Evolutionary conservation across 148 eudicot genomes (phyloP), one percentile per base, ranked within the genome.

Genomic region (Fagopyrum esculentum): DNA sequence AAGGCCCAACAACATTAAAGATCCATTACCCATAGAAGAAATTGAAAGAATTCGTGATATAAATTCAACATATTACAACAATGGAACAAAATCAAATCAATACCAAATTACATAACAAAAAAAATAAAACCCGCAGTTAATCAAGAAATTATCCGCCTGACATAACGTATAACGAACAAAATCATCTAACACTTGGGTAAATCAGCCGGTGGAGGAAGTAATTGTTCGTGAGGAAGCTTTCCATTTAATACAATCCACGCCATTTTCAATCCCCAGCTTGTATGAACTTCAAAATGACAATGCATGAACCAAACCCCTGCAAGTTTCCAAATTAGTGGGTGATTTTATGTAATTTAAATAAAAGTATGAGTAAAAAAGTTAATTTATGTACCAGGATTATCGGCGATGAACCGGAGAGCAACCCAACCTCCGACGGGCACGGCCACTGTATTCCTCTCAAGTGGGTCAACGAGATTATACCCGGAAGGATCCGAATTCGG

Each of bases 291-390:
- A 44, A 87, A 73, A 73, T 87, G 91, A 59, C 90, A 87, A 72
- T 89, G 91, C 91, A 89, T 88, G 70, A 90, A 83, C 94, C 91
- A 90, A 29, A 85, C 91, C 6, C 91, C 91, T 86, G 46, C 12
- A 66, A 12, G 2, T 44, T 69, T 54, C 57, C 4, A 3, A 54
- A 54, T 16, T 12, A 35, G 40, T 35, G 40, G 40, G 40, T 35
- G 40, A 35, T 35, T 35, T 35, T 35, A 35, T 35, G 40, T 35
- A 35, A 35, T 35, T 35, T 35, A 0, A 35, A 0, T 35, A 35
- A 35, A 35, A 35, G 2, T 35, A 35, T 2, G 40, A 1, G 15
- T 54, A 3, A 51, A 1, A 10, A 2, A 11, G 15, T 51, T 57
- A 17, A 57, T 57, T 57, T 29, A 73, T 54, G 60, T 16, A 86